Evolutionary conservation across 2,329 filamentous ascomycete genomes (phyloP).

Genomic region (Pseudopithomyces maydicus): DNA sequence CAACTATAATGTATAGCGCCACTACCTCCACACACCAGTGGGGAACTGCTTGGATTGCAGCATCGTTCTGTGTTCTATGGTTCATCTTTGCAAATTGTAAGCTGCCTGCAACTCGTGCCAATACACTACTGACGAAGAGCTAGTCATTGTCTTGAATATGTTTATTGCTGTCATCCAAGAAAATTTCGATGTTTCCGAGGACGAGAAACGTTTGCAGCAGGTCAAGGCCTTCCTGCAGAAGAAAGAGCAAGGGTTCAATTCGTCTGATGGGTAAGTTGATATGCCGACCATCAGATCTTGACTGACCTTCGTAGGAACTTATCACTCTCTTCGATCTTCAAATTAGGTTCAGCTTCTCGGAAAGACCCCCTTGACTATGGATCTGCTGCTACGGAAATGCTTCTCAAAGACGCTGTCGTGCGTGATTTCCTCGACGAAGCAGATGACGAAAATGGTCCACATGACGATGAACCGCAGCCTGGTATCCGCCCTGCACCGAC

Average conservation of each 20-base stretch:
- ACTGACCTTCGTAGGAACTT: slow-evolving; percentile 61
- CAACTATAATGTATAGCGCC: slow-evolving; percentile 79
- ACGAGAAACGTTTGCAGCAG: slow-evolving; percentile 95
- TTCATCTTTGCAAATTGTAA: slow-evolving; percentile 85
- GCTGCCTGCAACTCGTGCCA: slow-evolving; percentile 1
- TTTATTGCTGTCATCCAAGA: slow-evolving; percentile 99
- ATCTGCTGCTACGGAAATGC: slow-evolving; percentile 90
- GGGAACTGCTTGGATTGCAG: slow-evolving; percentile 88
- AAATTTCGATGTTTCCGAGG: slow-evolving; percentile 97
- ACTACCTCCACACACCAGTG: slow-evolving; percentile 69
- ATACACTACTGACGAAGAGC: neutral
- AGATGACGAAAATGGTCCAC: slow-evolving; percentile 44
- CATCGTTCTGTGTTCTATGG: slow-evolving; percentile 90
- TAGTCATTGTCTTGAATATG: slow-evolving; percentile 93
- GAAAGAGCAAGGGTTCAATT: slow-evolving; percentile 76
- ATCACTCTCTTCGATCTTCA: slow-evolving; percentile 69
- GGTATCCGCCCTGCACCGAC: slow-evolving; percentile 45
- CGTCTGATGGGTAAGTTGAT: slow-evolving; percentile 57
- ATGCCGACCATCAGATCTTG: neutral
- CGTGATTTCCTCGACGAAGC: slow-evolving; percentile 88
- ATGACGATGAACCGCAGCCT: slow-evolving; percentile 37
- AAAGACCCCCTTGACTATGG: slow-evolving; percentile 91
- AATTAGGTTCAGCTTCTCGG: slow-evolving; percentile 64
- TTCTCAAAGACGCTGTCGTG: slow-evolving; percentile 94
- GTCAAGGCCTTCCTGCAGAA: slow-evolving; percentile 93